Base-by-base conservation (phyloP, 257 asterid species). In the Eustoma russellianum region DNA sequence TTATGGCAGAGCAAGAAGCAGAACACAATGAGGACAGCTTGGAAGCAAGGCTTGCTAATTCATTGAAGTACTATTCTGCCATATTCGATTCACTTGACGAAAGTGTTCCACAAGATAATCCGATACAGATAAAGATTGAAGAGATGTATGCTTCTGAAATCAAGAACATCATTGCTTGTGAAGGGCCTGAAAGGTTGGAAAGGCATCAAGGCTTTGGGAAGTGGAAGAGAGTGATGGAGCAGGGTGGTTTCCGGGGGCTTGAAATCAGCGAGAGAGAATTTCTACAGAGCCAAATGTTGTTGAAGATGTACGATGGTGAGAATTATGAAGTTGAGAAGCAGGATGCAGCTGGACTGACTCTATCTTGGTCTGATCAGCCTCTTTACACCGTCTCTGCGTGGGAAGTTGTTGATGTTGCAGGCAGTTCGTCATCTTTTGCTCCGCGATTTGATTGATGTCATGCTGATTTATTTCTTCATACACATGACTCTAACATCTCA, bases 1-100 rank as follows among this genome's bases (percentile, higher is more conserved):
- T 88, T 5, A 63, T 79, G 78, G 88, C 94, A 2, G 99, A 92
- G 81, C 99, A 92, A 54, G 99, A 92, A 62, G 90, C 80, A 1
- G 79, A 66, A 3, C 88, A 85, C 65, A 76, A 88, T 7, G 95
- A 71, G 65, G 61, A 57, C 35, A 62, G 38, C 28, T 52, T 92
- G 67, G 89, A 79, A 8, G 66, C 79, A 1, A 74, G 98, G 52
- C 61, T 92, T 46, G 65, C 65, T 13, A 76, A 70, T 45, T 70
- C 97, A 3, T 58, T 92, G 72, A 74, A 64, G 57, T 85, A 83
- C 59, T 92, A 92, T 30, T 75, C 95, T 1, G 97, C 97, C 41
- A 40, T 85, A 6, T 92, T 88, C 9, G 98, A 92, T 65, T 75
- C 86, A 0, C 48, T 92, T 15, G 94, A 80, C 47, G 79, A 71